Base-by-base conservation (phyloP, 495 filamentous ascomycete species). In the Durotheca rogersii region DNA sequence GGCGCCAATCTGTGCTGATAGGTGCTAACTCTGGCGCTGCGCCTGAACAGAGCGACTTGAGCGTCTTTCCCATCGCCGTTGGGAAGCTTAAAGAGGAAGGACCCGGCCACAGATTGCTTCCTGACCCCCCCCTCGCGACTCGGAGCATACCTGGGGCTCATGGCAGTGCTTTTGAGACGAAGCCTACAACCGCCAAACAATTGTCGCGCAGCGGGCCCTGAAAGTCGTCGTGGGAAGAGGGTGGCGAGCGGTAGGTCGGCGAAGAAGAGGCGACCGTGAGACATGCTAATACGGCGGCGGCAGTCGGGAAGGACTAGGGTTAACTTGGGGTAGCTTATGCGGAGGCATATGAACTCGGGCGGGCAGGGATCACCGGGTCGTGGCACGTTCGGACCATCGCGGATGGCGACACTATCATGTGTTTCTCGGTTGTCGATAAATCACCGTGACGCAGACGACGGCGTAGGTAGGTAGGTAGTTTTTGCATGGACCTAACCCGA, bases 1-100 rank as follows among this genome's bases (percentile, higher is more conserved):
- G 81, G 75, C 3, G 77, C 82, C 18, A 79, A 66, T 48, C 72
- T 74, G 51, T 82, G 68, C 72, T 57, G 70, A 55, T 84, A 84
- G 10, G 80, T 83, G 6, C 66, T 67, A 6, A 84, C 81, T 51
- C 79, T 73, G 7, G 65, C 70, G 52, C 81, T 83, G 7, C 81
- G 75, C 32, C 67, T 65, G 47, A 85, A 84, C 2, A 85, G 66
- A 1, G 81, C 82, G n/a, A 84, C 75, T 4, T 55, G 51, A 0
- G 73, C 69, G 21, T 63, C 53, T 4, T 40, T 61, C 6, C 54
- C 49, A 9, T 60, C 57, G 3, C 49, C 61, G 6, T 63, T 44
- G 0, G 68, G 60, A 7, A 66, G 39, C 27, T 70, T 72, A 64
- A 82, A 77, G 50, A 85, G 71, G 47, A 84, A 83, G 0, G 70